Evolutionary conservation across 352 stramenopile species (phyloP), one percentile per base, ranked within the genome.

Genomic region (Pythium scleroteichum): DNA sequence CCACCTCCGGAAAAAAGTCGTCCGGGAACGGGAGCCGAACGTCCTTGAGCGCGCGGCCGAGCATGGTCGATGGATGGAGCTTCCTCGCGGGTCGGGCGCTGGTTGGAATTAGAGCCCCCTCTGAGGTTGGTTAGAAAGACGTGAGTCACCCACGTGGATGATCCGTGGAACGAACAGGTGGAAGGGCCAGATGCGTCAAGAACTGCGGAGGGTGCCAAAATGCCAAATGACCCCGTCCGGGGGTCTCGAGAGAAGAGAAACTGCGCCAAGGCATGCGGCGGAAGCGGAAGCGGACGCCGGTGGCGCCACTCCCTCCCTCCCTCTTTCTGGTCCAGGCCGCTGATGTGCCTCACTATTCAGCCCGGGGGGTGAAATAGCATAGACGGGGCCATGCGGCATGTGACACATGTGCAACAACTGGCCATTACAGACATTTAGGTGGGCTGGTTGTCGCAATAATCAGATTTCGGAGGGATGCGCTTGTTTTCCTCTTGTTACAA

Each of bases 11-110:
- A 65, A 89, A 89, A 59, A 89, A 89, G 53, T 87, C 74, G 47
- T 84, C 75, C 49, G 79, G 79, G 44, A 87, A 79, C 42, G 79
- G 79, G 22, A 89, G 65, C 62, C 75, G 76, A 27, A 86, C 75
- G 58, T 89, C 79, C 56, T 85, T 87, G 26, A 86, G 65, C 38
- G 80, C 77, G 50, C 79, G 79, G 23, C 64, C 54, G 52, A 88
- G 68, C 79, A 87, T 88, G 20, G 26, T 33, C 12, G 19, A 24
- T 27, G 32, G 49, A 32, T 33, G 32, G 20, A 16, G 14, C 12
- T 46, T 24, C 10, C 29, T 35, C 29, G 29, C 14, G 24, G n/a
- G 44, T 50, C 22, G 44, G 48, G 41, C 29, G 2, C 4, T 42
- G 27, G 33, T 56, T 54, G 26, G 48, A 42, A 42, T 42, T 44